Percentiles rank a stretch among this genome's conserved stretches.
phyloP scores from a whole-genome alignment of 495 filamentous ascomycete genomes.

The Tuber umbilicatum region DNA sequence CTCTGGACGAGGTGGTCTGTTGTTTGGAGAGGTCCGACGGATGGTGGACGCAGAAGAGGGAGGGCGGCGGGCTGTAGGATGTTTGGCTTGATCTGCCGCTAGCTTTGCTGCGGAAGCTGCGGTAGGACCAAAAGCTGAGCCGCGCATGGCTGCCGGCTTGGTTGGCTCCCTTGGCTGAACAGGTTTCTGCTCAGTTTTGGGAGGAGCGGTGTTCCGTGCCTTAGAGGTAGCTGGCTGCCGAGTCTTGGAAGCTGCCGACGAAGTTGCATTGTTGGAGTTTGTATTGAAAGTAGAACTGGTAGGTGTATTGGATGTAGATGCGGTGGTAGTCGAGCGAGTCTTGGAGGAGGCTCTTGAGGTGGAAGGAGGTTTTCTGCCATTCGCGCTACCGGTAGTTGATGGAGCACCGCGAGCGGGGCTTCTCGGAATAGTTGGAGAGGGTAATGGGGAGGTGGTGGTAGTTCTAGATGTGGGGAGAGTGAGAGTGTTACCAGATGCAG shows the following conservation, averaged over 20 bases:
- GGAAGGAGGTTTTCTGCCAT: conserved; percentile 6
- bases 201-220: conserved; percentile 10
- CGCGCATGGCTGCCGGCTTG: conserved; percentile 37
- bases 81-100: conserved; percentile 25
- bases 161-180: conserved; percentile 21
- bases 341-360: conserved; percentile 15
- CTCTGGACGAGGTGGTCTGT: not conserved
- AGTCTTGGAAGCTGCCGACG: conserved; percentile 16
- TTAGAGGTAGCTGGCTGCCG: conserved; percentile 24
- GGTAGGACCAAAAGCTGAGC: conserved; percentile 35
- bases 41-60: conserved; percentile 27
- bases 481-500: conserved; percentile 24
- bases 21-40: conserved; percentile 22
- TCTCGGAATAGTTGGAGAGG: conserved; percentile 28
- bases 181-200: conserved; percentile 28
- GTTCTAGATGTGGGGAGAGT: conserved; percentile 26
- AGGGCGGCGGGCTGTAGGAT: conserved; percentile 19
- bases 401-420: conserved; percentile 18
- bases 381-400: conserved; percentile 5
- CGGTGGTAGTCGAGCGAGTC: conserved; percentile 12
- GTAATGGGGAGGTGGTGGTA: conserved; percentile 27
- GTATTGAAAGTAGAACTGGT: conserved; percentile 1
- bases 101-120: conserved; percentile 33
- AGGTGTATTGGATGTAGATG: conserved; percentile 11
- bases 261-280: not conserved